Evolutionary conservation across 1,284 basidiomycete species (phyloP).

Genomic region (Porogramme epimiltina): DNA sequence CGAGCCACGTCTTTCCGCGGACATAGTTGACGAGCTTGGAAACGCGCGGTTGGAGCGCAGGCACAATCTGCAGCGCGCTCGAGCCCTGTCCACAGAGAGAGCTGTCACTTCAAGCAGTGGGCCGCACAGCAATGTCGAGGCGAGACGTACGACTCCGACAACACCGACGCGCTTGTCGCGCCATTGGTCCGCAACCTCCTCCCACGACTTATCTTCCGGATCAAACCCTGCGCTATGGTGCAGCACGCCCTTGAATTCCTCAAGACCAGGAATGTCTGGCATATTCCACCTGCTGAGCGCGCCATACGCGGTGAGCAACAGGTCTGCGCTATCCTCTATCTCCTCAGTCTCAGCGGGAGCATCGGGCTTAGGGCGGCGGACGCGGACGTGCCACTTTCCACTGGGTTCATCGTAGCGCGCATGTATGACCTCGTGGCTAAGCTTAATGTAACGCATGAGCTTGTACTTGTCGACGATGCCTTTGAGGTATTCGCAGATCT

Average conservation of each 20-base stretch:
- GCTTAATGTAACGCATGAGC: conserved; percentile 52
- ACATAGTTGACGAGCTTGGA: conserved; percentile 57
- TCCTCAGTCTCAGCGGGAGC: no score
- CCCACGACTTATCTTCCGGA: conserved; percentile 42
- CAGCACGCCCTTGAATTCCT: conserved; percentile 50
- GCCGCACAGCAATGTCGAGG: no score
- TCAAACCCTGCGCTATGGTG: conserved; percentile 64
- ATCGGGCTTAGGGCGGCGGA: no score
- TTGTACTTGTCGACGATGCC: conserved; percentile 58
- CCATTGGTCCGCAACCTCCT: conserved; percentile 52
- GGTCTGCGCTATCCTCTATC: conserved; percentile 52
- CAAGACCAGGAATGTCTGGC: conserved; percentile 58
- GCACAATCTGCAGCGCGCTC: conserved; percentile 65
- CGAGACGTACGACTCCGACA: conserved; percentile 55
- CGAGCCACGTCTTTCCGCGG: conserved; percentile 64
- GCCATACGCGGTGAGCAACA: conserved; percentile 55
- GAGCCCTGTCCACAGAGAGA: conserved; percentile 61
- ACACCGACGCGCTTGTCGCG: conserved; percentile 58
- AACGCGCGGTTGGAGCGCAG: conserved; percentile 57
- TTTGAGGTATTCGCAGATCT: conserved; percentile 57
- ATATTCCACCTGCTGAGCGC: conserved; percentile 55
- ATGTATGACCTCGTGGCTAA: conserved; percentile 51
- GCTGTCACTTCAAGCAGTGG: no score
- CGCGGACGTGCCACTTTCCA: conserved; percentile 56
- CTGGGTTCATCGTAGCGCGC: conserved; percentile 51